Base-by-base conservation (phyloP, 2,329 filamentous ascomycete genomes). In the Penicillium aurantiogriseum region DNA sequence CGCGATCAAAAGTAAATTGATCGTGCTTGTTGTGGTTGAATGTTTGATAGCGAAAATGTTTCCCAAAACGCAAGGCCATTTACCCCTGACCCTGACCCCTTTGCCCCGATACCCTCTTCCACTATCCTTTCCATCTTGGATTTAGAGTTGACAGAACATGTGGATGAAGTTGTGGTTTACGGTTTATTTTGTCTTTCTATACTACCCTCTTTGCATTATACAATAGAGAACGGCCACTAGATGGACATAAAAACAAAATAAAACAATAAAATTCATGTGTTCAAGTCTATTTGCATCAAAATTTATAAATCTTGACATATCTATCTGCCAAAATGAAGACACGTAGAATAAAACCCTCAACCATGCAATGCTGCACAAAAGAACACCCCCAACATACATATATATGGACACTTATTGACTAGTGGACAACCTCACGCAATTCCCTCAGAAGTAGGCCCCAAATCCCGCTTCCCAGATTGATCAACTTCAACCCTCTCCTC, bases 1-100 rank as follows among this genome's bases (percentile, higher is more conserved):
- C 80, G 83, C 59, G 79, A 71, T 11, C 78, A 79, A 8, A 36
- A 48, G 52, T 70, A 67, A 63, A 19, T 7, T 27, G 27, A 29
- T 25, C 33, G 13, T 15, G 29, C 27, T 31, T 47, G 47, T 36
- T 51, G 47, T 54, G 43, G 42, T 47, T 42, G 51, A 58, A 46
- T 31, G 48, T 52, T 50, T 42, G 39, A 49, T 23, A 54, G 29
- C 47, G 56, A 56, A 56, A 59, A 52, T 43, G 45, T 56, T 56
- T 45, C 45, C 25, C 40, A 39, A 46, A 47, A 47, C 57, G 56
- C 54, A 49, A 53, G 54, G 35, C 35, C 49, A 46, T 31, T 25
- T 23, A 19, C 44, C n/a, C 27, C 48, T 35, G 55, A 44, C 44
- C 33, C 31, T 31, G 31, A 43, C 35, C 50, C 29, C 27, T 40